Percentiles rank a stretch among this genome's conserved stretches.
Conservation (phyloP, 768 basidiomycete species). For the Russula sp. region DNA sequence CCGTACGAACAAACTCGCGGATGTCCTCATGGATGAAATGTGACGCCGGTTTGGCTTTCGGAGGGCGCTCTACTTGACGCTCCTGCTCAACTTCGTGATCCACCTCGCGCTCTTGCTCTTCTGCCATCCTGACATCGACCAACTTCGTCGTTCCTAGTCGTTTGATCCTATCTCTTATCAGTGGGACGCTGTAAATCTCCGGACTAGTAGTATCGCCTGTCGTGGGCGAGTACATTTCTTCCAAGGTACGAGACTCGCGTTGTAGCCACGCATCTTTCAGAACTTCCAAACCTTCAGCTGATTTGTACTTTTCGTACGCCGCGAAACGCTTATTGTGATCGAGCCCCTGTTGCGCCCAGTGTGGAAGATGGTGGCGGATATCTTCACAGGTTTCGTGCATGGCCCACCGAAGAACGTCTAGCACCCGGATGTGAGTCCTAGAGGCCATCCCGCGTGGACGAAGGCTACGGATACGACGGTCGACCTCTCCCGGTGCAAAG, state of each 20-base stretch:
- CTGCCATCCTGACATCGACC: conserved; percentile 13
- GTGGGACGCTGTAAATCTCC: not conserved
- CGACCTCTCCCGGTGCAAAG: conserved; percentile 23
- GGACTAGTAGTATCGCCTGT: not conserved
- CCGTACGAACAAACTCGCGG: conserved; percentile 16
- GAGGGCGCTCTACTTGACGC: conserved; percentile 15
- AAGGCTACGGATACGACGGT: conserved; percentile 17
- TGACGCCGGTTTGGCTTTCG: conserved; percentile 6
- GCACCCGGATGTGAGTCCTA: not conserved
- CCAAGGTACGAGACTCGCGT: conserved; percentile 19
- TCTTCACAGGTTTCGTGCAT: conserved; percentile 27
- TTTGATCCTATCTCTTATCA: conserved; percentile 8
- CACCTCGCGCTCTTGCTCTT: conserved; percentile 27
- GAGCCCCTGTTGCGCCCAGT: conserved; percentile 21
- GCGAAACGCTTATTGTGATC: conserved; percentile 13
- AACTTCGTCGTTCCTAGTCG: not conserved
- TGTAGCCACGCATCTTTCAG: conserved; percentile 18
- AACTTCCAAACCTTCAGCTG: not conserved
- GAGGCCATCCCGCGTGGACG: not conserved
- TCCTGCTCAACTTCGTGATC: conserved; percentile 23
- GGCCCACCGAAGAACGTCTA: conserved; percentile 26
- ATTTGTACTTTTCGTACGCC: not conserved
- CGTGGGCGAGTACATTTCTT: conserved; percentile 16
- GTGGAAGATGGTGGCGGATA: conserved; percentile 18
- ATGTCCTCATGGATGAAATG: conserved; percentile 12